phyloP scores from a whole-genome alignment of 2,329 filamentous ascomycete genomes.

The Ceratocystiopsis brevicomis region DNA sequence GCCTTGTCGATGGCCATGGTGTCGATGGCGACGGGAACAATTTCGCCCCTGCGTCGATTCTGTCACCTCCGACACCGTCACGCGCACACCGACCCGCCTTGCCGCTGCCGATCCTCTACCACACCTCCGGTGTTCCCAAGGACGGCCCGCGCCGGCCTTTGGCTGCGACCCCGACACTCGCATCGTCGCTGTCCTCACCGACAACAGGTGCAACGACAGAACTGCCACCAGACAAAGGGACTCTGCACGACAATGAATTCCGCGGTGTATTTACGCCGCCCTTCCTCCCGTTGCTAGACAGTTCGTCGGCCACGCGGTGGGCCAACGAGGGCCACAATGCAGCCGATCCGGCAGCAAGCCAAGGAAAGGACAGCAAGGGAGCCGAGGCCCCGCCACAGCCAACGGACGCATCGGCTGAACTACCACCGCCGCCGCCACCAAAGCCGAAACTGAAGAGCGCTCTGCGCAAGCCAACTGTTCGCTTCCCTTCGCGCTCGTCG shows the following conservation, averaged over 20 bases:
- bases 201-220: conserved; percentile 6
- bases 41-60: neutral
- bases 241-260: conserved; percentile 34
- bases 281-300: conserved; percentile 42
- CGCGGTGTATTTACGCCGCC: conserved; percentile 43
- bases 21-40: conserved; percentile 6
- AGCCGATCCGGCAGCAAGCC: neutral
- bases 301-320: conserved; percentile 8
- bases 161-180: neutral
- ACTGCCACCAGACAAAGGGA: too few species aligned
- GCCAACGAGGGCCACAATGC: conserved; percentile 7
- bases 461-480: conserved; percentile 24
- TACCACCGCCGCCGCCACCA: conserved; percentile 12
- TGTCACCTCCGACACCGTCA: conserved; percentile 2
- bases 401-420: neutral
- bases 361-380: neutral
- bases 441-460: conserved; percentile 28
- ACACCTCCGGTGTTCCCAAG: conserved; percentile 19
- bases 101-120: conserved; percentile 22
- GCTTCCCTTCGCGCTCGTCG: conserved; percentile 14
- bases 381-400: too few species aligned
- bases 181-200: neutral
- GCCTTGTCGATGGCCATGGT: conserved; percentile 13
- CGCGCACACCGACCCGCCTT: conserved; percentile 12
- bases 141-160: conserved; percentile 14